Conservation (phyloP, 2,329 filamentous ascomycete genomes). For the Thermochaetoides dissita region DNA sequence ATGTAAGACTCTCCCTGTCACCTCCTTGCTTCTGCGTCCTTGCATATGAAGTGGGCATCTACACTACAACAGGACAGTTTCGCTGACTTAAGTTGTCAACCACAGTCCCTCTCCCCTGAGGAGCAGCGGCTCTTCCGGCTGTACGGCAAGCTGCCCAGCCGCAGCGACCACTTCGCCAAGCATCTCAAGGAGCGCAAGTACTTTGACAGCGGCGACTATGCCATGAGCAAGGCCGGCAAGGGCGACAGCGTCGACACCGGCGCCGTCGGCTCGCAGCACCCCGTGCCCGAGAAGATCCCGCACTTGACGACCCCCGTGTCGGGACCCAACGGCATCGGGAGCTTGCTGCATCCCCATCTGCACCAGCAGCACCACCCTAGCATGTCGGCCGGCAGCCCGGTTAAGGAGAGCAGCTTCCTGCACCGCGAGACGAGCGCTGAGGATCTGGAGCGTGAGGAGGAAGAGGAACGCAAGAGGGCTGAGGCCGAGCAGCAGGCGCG, state of each 20-base stretch:
- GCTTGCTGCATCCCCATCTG: constrained; percentile 29
- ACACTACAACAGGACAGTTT: too few relatives aligned
- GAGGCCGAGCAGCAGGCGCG: not conserved
- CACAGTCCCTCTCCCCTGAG: constrained; percentile 76
- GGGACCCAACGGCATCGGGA: constrained; percentile 24
- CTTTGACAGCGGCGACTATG: constrained; percentile 93
- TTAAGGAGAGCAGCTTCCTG: constrained; percentile 82
- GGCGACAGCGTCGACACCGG: constrained; percentile 87
- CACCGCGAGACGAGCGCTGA: constrained; percentile 67
- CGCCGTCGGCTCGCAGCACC: constrained; percentile 86
- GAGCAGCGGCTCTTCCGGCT: constrained; percentile 94
- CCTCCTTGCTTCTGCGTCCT: constrained; percentile 1
- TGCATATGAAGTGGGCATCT: not conserved
- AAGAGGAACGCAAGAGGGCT: not conserved
- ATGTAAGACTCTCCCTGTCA: constrained; percentile 46
- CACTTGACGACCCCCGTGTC: constrained; percentile 60
- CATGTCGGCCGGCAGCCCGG: constrained; percentile 57
- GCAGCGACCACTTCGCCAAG: constrained; percentile 92
- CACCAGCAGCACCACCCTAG: constrained; percentile 29
- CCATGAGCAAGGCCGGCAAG: constrained; percentile 93
- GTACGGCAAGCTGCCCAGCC: constrained; percentile 94
- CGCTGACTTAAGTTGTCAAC: too few relatives aligned
- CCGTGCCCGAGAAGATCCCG: constrained; percentile 86
- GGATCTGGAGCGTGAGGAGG: constrained; percentile 21
- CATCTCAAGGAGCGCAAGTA: constrained; percentile 99